Evolutionary conservation across 2,329 filamentous ascomycete genomes (phyloP), one percentile per base, ranked within the genome.

Genomic region (Aspergillus luchuensis): DNA sequence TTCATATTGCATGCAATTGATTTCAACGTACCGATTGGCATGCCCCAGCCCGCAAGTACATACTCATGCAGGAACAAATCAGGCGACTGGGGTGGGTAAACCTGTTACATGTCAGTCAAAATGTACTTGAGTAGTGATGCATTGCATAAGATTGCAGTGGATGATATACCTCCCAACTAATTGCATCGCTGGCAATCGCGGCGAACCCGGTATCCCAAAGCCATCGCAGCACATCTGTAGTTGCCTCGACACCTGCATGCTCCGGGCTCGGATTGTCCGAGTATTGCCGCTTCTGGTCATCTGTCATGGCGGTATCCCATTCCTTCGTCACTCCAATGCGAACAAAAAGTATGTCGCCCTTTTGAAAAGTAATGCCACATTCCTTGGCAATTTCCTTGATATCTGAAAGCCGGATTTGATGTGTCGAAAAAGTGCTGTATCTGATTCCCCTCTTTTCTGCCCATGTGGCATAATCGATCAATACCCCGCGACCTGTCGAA

Each of bases 131-230:
- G 5, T 41, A 19, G 15, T 23, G 3, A n/a, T 33, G 8, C 21
- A 17, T 28, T 49, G 15, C 15, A 6, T n/a, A n/a, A 28, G 8
- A 17, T 10, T 17, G 8, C 15, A 17, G 25, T 30, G 25, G n/a
- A 6, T 30, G 6, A 67, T 71, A 78, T 17, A 80, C 80, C 69
- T 87, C 85, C 66, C 84, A 84, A 5, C 78, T 79, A 8, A 85
- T 82, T 19, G 82, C 80, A 62, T 88, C 85, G 11, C 85, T 83
- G 0, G 82, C 85, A 2, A 87, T 81, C 3, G 85, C 85, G 0
- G 84, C 76, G 67, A 88, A 87, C 15, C 79, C 76, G 23, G 80
- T 77, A 55, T 87, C 80, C 84, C 85, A 87, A 13, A 87, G 73
- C 84, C 85, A 88, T 45, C 80, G 77, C 8, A 86, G 76, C 19